Evolutionary conservation across 164 flowering plant species (phyloP), one percentile per base, ranked within the genome.

Genomic region (Berberis vulgaris): DNA sequence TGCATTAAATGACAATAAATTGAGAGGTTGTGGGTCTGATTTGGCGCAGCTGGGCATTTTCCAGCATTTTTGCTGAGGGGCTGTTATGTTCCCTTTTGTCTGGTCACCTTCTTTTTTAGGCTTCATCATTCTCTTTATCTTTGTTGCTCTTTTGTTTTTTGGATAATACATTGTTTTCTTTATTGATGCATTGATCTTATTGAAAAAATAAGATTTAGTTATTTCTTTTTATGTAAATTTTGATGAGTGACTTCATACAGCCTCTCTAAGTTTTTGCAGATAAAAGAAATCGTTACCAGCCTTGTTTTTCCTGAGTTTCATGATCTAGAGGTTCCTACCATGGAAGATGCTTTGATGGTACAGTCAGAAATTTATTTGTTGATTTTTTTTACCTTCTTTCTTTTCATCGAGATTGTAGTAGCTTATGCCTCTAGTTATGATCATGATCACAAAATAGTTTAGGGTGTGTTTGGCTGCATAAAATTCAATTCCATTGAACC

Each of bases 321-420:
- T 64, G 81, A 82, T 77, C 72, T 65, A 65, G 64, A 59, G 52
- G 67, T 94, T 69, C 83, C 87, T 46, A 83, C 90, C 38, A 58
- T 84, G 65, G 90, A 86, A 81, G 93, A 89, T 63, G 97, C 99
- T 59, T 67, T 94, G 60, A 60, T 9, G 85, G 99, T 94, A 87
- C 46, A 46, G 54, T 59, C 7, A 45, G 60, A 3, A 49, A 43
- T 73, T 13, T 12, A 54, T n/a, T 42, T 49, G n/a, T 47, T 54
- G 50, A 38, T 6, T 46, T 9, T 9, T 41, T 42, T 65, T 57
- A 10, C 56, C 60, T 13, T 61, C 42, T 43, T 42, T 38, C 4
- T 26, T 63, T 8, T 65, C n/a, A 0, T 45, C 11, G 42, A 2
- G 5, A 3, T n/a, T 53, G 55, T 53, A 53, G 3, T 8, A 4